Base-by-base conservation (phyloP, 805 yeast genomes). In the Yamadazyma akitaensis region DNA sequence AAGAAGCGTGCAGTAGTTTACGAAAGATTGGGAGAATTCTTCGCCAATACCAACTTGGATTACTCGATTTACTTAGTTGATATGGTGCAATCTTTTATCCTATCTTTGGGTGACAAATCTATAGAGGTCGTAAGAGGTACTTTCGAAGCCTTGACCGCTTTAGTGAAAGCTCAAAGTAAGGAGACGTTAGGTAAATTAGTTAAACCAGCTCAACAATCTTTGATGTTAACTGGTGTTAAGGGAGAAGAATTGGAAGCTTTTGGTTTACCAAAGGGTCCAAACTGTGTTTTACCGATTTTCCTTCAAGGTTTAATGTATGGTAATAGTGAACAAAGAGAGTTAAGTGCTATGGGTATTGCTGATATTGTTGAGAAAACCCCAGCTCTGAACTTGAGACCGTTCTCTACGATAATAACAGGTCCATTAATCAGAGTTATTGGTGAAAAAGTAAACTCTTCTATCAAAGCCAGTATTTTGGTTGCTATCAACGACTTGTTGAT, bases 351-450 rank as follows among this genome's bases (percentile, higher is more conserved):
- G 59, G 97, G 89, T 47, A 88, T 94, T 58, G 94, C 96, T 4
- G 91, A 84, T 59, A 70, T 94, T 48, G 86, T 91, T 39, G 85
- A 84, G 40, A 82, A 89, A 58, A 88, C 98, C 0, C 94, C 94
- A 17, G 83, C 94, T n/a, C 74, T 79, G 10, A 81, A 78, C 49
- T 79, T 94, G 66, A 87, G 83, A 64, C 88, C 96, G 30, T 88
- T 84, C 67, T 96, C 95, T 18, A 92, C 98, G 8, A 82, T 82
- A 24, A 88, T 95, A 53, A 91, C 97, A 24, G 99, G 99, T 69
- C 99, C 99, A 34, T 77, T 94, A 61, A 94, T 94, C 68, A 89
- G 99, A 76, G 96, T 92, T 47, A 88, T 92, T 61, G 99, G 99
- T 60, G 99, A 94, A 67, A 82, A 96, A 65, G 92, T 88, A 54